Conservation (phyloP, 176 grass and related monocot species). For the Eleusine coracana region DNA sequence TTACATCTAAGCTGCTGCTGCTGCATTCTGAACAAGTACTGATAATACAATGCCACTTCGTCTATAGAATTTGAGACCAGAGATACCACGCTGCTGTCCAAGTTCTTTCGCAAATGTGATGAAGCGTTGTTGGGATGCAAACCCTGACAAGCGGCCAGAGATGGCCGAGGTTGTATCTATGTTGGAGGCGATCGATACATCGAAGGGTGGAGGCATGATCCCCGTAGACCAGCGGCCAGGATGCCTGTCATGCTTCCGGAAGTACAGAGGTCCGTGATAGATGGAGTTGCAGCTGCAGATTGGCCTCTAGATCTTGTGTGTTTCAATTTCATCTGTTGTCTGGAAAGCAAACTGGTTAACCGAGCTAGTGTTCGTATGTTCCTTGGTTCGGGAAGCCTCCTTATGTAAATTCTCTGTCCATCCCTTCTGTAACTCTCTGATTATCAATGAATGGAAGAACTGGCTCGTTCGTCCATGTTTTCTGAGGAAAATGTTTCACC, state of each 20-base stretch:
- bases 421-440: slow-evolving; percentile 24
- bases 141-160: slow-evolving; percentile 80
- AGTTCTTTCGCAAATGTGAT: slow-evolving; percentile 78
- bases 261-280: slow-evolving; percentile 62
- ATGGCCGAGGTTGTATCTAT: slow-evolving; percentile 84
- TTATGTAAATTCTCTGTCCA: slow-evolving; percentile 46
- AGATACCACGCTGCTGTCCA: slow-evolving; percentile 93
- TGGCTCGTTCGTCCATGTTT: not conserved
- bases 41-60: not conserved
- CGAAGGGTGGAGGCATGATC: slow-evolving; percentile 93
- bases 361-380: slow-evolving; percentile 36
- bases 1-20: not conserved
- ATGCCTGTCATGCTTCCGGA: slow-evolving; percentile 72
- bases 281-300: slow-evolving; percentile 20
- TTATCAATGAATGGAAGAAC: slow-evolving; percentile 41
- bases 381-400: slow-evolving; percentile 7
- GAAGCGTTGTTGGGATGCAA: slow-evolving; percentile 93
- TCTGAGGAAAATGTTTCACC: not conserved
- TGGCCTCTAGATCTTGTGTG: slow-evolving; percentile 18
- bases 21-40: not conserved
- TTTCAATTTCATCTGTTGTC: slow-evolving; percentile 36
- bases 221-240: slow-evolving; percentile 67
- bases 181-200: slow-evolving; percentile 87
- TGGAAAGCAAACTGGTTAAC: slow-evolving; percentile 45
- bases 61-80: slow-evolving; percentile 86